phyloP scores from a whole-genome alignment of 768 basidiomycete species.

The Mycena sanguinolenta region DNA sequence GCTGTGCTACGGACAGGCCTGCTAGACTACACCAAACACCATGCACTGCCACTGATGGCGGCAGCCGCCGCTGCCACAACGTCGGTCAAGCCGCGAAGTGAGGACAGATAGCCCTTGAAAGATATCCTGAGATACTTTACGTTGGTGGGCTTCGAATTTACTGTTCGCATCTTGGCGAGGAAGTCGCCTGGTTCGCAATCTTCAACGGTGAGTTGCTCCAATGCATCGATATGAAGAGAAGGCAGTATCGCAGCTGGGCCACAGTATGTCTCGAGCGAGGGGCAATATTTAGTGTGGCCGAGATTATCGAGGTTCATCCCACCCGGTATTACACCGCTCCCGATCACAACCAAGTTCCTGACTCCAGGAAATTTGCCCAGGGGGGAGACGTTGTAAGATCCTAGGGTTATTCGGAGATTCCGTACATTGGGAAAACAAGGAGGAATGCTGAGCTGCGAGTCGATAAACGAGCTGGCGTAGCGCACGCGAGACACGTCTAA shows the following conservation, averaged over 20 bases:
- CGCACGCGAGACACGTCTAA: background rate
- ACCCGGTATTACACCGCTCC: background rate
- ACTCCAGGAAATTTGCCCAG: background rate
- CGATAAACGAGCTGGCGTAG: background rate
- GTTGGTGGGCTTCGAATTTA: background rate
- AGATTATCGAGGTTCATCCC: background rate
- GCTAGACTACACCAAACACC: no score
- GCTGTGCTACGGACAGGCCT: no score
- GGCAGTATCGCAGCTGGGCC: conserved; percentile 5
- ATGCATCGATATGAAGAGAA: background rate
- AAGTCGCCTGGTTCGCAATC: background rate
- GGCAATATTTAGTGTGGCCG: background rate
- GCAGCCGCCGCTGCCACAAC: background rate
- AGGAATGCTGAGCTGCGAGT: background rate
- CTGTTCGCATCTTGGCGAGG: background rate
- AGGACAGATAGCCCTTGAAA: background rate
- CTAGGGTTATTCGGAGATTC: background rate
- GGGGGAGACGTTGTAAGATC: background rate
- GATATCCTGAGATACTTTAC: background rate
- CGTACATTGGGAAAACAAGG: conserved; percentile 1
- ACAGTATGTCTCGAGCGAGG: conserved; percentile 1
- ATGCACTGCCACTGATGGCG: no score
- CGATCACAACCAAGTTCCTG: background rate
- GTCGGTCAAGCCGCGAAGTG: background rate
- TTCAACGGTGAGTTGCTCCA: background rate